phyloP scores from a whole-genome alignment of 371 early-diverging fungal genomes.

The Actinomortierella wolfii region DNA sequence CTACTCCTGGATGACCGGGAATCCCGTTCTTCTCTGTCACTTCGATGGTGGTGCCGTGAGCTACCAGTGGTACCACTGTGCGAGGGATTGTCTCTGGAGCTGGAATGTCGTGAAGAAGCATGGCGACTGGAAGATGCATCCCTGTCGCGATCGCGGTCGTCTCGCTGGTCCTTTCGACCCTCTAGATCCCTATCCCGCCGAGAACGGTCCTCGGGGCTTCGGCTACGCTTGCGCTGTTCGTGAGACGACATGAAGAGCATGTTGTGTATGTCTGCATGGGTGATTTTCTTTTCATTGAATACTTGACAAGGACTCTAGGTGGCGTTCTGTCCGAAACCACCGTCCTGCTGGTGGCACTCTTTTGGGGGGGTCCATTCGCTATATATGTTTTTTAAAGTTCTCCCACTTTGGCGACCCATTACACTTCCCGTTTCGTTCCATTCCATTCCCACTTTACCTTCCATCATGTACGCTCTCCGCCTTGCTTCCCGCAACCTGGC shows the following conservation, averaged over 20 bases:
- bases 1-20: background rate
- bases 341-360: too few species aligned
- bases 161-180: background rate
- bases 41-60: background rate
- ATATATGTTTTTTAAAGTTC: too few species aligned
- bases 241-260: too few species aligned
- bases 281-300: too few species aligned
- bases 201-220: constrained; percentile 11
- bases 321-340: too few species aligned
- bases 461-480: constrained; percentile 35
- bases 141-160: constrained; percentile 7
- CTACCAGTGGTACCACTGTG: background rate
- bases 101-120: constrained; percentile 2
- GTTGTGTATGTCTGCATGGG: too few species aligned
- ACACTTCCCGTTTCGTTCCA: too few species aligned
- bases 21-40: background rate
- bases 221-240: constrained; percentile 17
- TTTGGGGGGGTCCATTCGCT: too few species aligned
- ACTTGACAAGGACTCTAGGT: too few species aligned
- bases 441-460: background rate
- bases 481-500: constrained; percentile 27
- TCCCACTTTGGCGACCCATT: too few species aligned
- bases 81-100: constrained; percentile 1
- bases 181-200: too few species aligned
- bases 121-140: background rate